A percentile compares a stretch with the other conserved stretches of the same genome.
phyloP scores from a whole-genome alignment of 2,329 filamentous ascomycete species.

The Colletotrichum siamense region DNA sequence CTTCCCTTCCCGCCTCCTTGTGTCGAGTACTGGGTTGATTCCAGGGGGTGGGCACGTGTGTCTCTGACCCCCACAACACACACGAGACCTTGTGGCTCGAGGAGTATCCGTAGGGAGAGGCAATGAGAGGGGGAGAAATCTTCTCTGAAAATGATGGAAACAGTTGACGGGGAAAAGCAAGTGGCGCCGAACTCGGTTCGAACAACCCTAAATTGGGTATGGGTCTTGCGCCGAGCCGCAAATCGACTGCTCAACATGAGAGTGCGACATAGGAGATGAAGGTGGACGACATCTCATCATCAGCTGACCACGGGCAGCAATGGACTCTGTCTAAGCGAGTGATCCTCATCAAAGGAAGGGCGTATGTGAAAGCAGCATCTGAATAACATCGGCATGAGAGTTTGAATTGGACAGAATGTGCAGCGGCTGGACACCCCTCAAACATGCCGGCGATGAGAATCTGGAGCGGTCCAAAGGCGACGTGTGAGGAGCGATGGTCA shows the following conservation, averaged over 20 bases:
- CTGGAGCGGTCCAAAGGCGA: conserved; percentile 5
- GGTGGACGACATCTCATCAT: background rate
- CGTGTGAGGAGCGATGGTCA: background rate
- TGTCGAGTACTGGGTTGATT: background rate
- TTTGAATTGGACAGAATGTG: background rate
- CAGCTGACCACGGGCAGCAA: background rate
- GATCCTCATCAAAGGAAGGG: background rate
- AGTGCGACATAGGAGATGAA: conserved; percentile 3
- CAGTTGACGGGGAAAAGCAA: background rate
- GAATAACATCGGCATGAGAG: background rate
- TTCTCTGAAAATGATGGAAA: background rate
- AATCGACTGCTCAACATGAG: background rate
- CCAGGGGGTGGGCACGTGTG: conserved; percentile 1
- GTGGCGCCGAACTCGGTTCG: background rate
- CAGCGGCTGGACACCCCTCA: background rate
- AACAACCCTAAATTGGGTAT: background rate
- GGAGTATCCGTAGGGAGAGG: background rate
- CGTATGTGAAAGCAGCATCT: background rate
- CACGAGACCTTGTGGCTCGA: background rate
- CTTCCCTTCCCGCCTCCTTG: background rate
- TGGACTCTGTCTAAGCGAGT: background rate
- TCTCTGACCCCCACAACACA: background rate
- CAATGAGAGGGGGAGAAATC: background rate
- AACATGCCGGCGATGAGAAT: background rate
- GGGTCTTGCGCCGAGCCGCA: conserved; percentile 6